A percentile compares a stretch with the other conserved stretches of the same genome.
Conservation (phyloP, 2,329 filamentous ascomycete genomes). For the Ustilaginoidea virens region DNA sequence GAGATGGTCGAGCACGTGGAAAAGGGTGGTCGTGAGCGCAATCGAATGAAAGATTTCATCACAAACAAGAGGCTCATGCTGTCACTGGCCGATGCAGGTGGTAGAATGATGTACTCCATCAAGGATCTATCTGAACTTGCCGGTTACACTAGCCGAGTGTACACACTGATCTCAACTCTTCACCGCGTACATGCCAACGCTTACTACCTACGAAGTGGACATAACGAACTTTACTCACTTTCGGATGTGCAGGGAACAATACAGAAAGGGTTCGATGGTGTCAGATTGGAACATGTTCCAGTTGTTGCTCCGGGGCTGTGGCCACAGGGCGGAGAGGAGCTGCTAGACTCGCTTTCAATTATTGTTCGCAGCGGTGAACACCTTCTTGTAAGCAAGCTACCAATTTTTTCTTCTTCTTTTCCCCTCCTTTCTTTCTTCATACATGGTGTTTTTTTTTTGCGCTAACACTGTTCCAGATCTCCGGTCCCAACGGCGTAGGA, state of each 20-base stretch:
- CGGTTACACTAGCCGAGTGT: slow-evolving; percentile 90
- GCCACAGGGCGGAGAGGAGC: slow-evolving; percentile 80
- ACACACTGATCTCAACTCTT: slow-evolving; percentile 85
- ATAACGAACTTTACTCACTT: slow-evolving; percentile 72
- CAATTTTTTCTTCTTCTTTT: too few species aligned
- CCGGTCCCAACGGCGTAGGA: slow-evolving; percentile 85
- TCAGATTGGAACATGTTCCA: slow-evolving; percentile 84
- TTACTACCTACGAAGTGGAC: slow-evolving; percentile 54
- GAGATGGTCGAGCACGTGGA: slow-evolving; percentile 42
- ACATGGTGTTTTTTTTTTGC: too few species aligned
- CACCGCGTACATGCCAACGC: slow-evolving; percentile 86
- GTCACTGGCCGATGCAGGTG: slow-evolving; percentile 87
- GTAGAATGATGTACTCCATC: slow-evolving; percentile 99
- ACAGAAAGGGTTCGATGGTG: slow-evolving; percentile 88
- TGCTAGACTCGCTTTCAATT: slow-evolving; percentile 78
- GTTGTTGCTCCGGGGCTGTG: slow-evolving; percentile 79
- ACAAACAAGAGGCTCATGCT: slow-evolving; percentile 98
- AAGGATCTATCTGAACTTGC: slow-evolving; percentile 94
- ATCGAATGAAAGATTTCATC: slow-evolving; percentile 96
- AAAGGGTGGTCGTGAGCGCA: slow-evolving; percentile 51
- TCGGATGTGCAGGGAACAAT: slow-evolving; percentile 87
- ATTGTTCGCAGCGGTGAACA: slow-evolving; percentile 85
- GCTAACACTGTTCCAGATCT: slow-evolving; percentile 52
- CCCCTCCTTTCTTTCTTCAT: too few species aligned
- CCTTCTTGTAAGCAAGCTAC: slow-evolving; percentile 56